Percentiles rank a stretch among this genome's conserved stretches.
These are phyloP conservation scores for Lipomyces orientalis DNA, from an alignment of 805 yeast species.

Conservation along the genomic window DNA sequence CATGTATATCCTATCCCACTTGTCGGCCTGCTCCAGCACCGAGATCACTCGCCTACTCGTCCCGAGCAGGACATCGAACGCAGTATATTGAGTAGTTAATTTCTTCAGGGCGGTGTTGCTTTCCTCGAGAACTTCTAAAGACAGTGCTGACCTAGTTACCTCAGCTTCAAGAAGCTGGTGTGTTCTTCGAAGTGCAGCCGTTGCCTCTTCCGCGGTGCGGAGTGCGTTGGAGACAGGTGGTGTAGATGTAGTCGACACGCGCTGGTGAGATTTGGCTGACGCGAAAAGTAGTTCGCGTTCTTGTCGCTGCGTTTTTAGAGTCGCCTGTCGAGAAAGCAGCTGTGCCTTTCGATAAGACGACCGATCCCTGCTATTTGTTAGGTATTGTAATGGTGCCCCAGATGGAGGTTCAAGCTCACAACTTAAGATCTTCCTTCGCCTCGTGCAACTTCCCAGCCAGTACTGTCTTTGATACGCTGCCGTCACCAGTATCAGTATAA, in stretches of 20 bases:
- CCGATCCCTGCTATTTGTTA: constrained; percentile 25
- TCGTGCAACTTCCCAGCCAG: constrained; percentile 19
- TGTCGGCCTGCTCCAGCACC: constrained; percentile 50
- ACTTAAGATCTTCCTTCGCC: constrained; percentile 23
- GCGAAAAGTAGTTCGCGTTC: constrained; percentile 22
- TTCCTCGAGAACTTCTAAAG: constrained; percentile 48
- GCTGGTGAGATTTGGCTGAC: neutral
- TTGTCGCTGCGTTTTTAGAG: constrained; percentile 13
- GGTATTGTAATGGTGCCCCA: neutral
- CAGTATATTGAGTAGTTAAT: constrained; percentile 47
- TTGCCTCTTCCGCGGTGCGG: constrained; percentile 41
- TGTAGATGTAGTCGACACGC: neutral
- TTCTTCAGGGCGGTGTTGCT: constrained; percentile 45
- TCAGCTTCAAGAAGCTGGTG: constrained; percentile 49
- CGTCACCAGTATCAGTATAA: neutral
- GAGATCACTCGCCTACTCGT: constrained; percentile 47
- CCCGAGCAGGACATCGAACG: constrained; percentile 47
- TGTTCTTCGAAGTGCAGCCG: constrained; percentile 44
- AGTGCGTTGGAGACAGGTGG: constrained; percentile 17
- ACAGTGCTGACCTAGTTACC: constrained; percentile 46
- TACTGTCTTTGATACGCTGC: neutral
- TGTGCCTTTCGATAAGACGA: constrained; percentile 40
- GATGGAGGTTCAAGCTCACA: constrained; percentile 13
- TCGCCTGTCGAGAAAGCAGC: constrained; percentile 21
- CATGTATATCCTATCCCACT: constrained; percentile 49